A percentile compares a stretch with the other conserved stretches of the same genome.
Conservation (phyloP, 768 basidiomycete genomes). For the Chalciporus piperatus region DNA sequence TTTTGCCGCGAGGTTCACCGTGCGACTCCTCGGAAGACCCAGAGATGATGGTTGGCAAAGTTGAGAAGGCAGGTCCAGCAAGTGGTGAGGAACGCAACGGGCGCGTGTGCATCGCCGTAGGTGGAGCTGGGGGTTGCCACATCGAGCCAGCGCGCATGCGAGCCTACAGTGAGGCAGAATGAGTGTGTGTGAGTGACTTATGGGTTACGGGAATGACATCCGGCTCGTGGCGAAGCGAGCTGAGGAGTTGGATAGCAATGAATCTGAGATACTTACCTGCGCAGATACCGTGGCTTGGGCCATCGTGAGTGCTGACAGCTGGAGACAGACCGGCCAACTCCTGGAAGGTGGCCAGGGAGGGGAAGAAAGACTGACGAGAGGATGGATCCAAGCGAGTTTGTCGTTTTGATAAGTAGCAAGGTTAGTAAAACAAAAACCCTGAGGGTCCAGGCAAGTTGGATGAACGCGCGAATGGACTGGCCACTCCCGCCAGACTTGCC, state of each 20-base stretch:
- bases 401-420: background rate
- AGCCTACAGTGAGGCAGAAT: conserved; percentile 16
- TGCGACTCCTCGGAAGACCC: conserved; percentile 21
- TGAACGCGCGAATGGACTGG: background rate
- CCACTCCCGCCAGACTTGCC: background rate
- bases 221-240: background rate
- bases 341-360: background rate
- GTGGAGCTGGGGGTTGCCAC: conserved; percentile 6
- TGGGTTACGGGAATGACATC: background rate
- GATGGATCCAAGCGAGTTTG: background rate
- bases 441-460: background rate
- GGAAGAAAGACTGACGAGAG: background rate
- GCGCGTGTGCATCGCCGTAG: conserved; percentile 15
- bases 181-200: conserved; percentile 9
- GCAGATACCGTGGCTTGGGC: background rate
- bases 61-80: conserved; percentile 25
- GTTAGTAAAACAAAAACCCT: background rate
- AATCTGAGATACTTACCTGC: background rate
- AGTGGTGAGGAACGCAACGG: conserved; percentile 32
- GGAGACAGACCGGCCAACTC: background rate
- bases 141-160: conserved; percentile 15
- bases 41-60: conserved; percentile 20
- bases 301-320: background rate
- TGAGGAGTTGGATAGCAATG: background rate
- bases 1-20: conserved; percentile 1